phyloP scores from a whole-genome alignment of 2,329 filamentous ascomycete species.

The Fusarium mundagurra region DNA sequence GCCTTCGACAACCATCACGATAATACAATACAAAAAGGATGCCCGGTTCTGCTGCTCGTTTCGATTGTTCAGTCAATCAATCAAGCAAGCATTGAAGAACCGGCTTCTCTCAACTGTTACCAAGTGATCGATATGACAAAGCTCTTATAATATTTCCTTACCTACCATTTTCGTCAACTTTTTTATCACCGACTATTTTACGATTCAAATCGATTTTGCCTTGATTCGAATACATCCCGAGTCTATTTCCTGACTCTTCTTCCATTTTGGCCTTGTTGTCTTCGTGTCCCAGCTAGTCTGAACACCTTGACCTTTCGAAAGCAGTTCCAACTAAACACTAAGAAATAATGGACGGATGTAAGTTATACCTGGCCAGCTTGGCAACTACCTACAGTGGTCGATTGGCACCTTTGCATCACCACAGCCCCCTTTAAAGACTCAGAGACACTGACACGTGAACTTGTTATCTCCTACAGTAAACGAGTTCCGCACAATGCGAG shows the following conservation, averaged over 20 bases:
- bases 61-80: slow-evolving; percentile 28
- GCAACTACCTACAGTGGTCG: slow-evolving; percentile 1
- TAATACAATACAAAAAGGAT: slow-evolving; percentile 45
- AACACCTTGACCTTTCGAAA: slow-evolving; percentile 9
- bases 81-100: slow-evolving; percentile 40
- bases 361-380: slow-evolving; percentile 22
- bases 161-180: slow-evolving; percentile 11
- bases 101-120: slow-evolving; percentile 40
- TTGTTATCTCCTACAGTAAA: slow-evolving; percentile 59
- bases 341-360: slow-evolving; percentile 43
- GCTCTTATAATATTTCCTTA: slow-evolving; percentile 30
- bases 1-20: slow-evolving; percentile 42
- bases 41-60: slow-evolving; percentile 26
- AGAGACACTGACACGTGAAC: slow-evolving; percentile 32
- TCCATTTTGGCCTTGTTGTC: background rate
- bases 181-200: slow-evolving; percentile 10
- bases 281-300: background rate
- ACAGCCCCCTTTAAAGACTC: background rate
- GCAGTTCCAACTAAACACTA: background rate
- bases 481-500: slow-evolving; percentile 66
- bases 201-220: background rate
- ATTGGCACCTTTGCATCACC: slow-evolving; percentile 3
- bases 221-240: slow-evolving; percentile 14
- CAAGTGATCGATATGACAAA: slow-evolving; percentile 37
- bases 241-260: background rate